A percentile compares a stretch with the other conserved stretches of the same genome.
These are phyloP conservation scores for Mycena metata DNA, from an alignment of 768 basidiomycete genomes.

Conservation along the genomic window DNA sequence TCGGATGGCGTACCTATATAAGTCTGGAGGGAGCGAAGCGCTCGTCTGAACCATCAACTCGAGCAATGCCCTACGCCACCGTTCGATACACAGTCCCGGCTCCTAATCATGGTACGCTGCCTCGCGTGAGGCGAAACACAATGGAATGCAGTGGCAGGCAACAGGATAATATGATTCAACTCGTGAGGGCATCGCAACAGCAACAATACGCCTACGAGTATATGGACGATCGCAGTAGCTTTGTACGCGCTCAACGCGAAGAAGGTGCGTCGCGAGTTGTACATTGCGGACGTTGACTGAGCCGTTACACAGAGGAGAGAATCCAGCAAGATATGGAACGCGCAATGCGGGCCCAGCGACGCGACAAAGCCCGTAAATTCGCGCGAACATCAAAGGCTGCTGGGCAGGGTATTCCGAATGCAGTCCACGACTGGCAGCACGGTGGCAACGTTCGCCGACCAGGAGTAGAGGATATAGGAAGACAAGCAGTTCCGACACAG, in stretches of 20 bases:
- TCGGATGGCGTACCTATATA: constrained; percentile 8
- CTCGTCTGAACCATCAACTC: neutral
- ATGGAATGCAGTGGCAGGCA: constrained; percentile 25
- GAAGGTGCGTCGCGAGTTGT: constrained; percentile 27
- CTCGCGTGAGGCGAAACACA: constrained; percentile 31
- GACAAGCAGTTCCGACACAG: too few relatives aligned
- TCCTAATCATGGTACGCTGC: neutral
- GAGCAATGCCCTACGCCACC: constrained; percentile 32
- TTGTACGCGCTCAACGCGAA: constrained; percentile 27
- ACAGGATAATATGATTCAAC: constrained; percentile 23
- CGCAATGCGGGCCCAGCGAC: constrained; percentile 30
- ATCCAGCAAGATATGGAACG: constrained; percentile 35
- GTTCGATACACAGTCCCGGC: constrained; percentile 13
- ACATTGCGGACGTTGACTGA: constrained; percentile 1
- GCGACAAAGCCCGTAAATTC: constrained; percentile 30
- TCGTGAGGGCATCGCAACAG: constrained; percentile 31
- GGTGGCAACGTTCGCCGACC: neutral
- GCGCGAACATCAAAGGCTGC: constrained; percentile 12
- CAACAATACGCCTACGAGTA: constrained; percentile 31
- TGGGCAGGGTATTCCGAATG: neutral
- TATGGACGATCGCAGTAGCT: constrained; percentile 36
- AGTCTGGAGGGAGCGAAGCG: neutral
- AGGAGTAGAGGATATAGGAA: too few relatives aligned
- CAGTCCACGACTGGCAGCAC: constrained; percentile 1
- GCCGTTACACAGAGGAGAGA: constrained; percentile 27